These are phyloP conservation scores for Yarrowia hollandica DNA, from an alignment of 805 yeast genomes.

Conservation along the genomic window DNA sequence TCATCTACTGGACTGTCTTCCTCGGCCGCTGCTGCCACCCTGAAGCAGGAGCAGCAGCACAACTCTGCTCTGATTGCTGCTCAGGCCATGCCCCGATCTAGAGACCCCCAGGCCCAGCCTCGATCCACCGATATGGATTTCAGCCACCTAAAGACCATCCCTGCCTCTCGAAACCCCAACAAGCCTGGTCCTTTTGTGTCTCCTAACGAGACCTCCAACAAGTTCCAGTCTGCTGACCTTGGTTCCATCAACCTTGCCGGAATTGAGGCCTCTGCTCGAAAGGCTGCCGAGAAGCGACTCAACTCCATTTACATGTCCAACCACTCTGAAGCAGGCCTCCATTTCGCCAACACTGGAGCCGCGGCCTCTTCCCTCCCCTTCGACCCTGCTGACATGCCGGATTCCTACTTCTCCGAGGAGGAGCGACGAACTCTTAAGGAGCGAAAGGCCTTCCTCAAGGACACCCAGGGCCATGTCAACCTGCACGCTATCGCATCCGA, in stretches of 20 bases:
- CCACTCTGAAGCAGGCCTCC: slow-evolving; percentile 30
- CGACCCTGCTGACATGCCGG: slow-evolving; percentile 22
- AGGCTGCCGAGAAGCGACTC: slow-evolving; percentile 38
- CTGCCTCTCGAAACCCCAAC: slow-evolving; percentile 25
- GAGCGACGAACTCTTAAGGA: slow-evolving; percentile 35
- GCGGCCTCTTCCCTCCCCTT: slow-evolving; percentile 31
- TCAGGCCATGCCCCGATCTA: slow-evolving; percentile 24
- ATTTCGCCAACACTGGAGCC: slow-evolving; percentile 34
- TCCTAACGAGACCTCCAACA: slow-evolving; percentile 22
- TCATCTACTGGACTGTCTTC: slow-evolving; percentile 35
- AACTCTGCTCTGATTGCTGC: slow-evolving; percentile 25
- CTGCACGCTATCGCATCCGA: slow-evolving; percentile 54
- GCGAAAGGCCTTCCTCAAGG: slow-evolving; percentile 32
- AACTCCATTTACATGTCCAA: slow-evolving; percentile 35
- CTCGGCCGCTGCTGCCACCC: slow-evolving; percentile 38
- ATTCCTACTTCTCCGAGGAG: slow-evolving; percentile 26
- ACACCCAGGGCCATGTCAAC: slow-evolving; percentile 39
- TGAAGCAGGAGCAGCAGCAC: slow-evolving; percentile 28
- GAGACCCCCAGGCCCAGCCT: slow-evolving; percentile 28
- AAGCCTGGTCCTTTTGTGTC: slow-evolving; percentile 28
- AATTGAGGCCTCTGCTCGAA: slow-evolving; percentile 40
- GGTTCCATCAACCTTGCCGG: slow-evolving; percentile 31
- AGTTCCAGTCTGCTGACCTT: slow-evolving; percentile 23
- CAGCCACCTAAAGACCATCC: slow-evolving; percentile 14
- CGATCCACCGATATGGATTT: slow-evolving; percentile 13